These are phyloP conservation scores for Saprolegnia parasitica DNA, from an alignment of 352 stramenopile genomes.

Conservation along the genomic window DNA sequence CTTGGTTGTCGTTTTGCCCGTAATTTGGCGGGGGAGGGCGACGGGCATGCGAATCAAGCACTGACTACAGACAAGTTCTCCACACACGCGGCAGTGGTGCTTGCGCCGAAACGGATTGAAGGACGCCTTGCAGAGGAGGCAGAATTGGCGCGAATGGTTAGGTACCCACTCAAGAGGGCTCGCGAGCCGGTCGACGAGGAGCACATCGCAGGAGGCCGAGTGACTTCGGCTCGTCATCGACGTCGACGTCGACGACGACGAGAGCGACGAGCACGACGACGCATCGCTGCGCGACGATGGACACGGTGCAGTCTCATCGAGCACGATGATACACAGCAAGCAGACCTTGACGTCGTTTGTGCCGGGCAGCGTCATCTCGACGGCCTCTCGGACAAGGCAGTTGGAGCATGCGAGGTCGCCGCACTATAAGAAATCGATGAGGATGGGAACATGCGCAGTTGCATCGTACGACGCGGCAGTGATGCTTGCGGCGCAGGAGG, in stretches of 20 bases:
- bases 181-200: constrained; percentile 6
- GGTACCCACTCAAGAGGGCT: constrained; percentile 22
- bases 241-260: constrained; percentile 12
- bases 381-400: constrained; percentile 34
- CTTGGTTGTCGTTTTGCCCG: constrained; percentile 14
- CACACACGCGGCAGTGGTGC: constrained; percentile 28
- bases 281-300: neutral
- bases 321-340: constrained; percentile 9
- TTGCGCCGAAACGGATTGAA: constrained; percentile 25
- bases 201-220: neutral
- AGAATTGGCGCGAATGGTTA: constrained; percentile 11
- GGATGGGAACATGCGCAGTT: neutral
- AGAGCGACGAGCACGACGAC: constrained; percentile 6
- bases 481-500: constrained; percentile 83
- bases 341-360: constrained; percentile 14
- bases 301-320: neutral
- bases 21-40: constrained; percentile 7
- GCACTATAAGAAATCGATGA: constrained; percentile 39
- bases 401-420: constrained; percentile 83
- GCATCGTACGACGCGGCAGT: constrained; percentile 71
- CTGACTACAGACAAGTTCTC: constrained; percentile 24
- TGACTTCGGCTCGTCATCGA: constrained; percentile 13
- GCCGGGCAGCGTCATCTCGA: constrained; percentile 8
- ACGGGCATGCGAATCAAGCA: constrained; percentile 22
- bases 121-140: constrained; percentile 12